These are phyloP conservation scores for Collybiopsis luxurians DNA, from an alignment of 768 basidiomycete species.

Conservation along the genomic window DNA sequence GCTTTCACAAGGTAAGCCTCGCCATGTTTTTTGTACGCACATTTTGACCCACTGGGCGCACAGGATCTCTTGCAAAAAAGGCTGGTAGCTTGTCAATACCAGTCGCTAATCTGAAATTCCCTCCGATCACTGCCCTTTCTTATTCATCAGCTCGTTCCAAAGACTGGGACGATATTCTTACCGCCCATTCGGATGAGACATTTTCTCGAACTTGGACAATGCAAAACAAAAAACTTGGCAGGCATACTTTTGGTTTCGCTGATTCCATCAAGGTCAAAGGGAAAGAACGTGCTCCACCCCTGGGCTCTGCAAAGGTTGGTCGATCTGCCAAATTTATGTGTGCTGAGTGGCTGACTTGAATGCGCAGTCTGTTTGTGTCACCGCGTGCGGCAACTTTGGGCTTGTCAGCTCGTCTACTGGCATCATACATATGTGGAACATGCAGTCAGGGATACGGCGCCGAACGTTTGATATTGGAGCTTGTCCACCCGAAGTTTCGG, in stretches of 20 bases:
- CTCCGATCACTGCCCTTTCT: slow-evolving; percentile 73
- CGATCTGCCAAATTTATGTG: too few species aligned
- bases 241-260: slow-evolving; percentile 49
- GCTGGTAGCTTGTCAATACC: slow-evolving; percentile 77
- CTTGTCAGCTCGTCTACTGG: slow-evolving; percentile 81
- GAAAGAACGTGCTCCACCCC: slow-evolving; percentile 33
- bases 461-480: slow-evolving; percentile 71
- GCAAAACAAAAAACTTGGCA: slow-evolving; percentile 9
- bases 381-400: slow-evolving; percentile 95
- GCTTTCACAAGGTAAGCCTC: slow-evolving; percentile 76
- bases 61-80: slow-evolving; percentile 83
- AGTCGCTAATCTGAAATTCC: slow-evolving; percentile 79
- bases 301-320: slow-evolving; percentile 72
- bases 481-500: slow-evolving; percentile 53
- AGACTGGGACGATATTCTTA: slow-evolving; percentile 97
- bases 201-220: slow-evolving; percentile 67
- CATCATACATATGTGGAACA: slow-evolving; percentile 88
- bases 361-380: slow-evolving; percentile 75
- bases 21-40: neutral
- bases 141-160: slow-evolving; percentile 80
- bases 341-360: neutral
- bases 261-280: slow-evolving; percentile 47
- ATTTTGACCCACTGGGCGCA: neutral
- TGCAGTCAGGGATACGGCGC: slow-evolving; percentile 90
- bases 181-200: slow-evolving; percentile 82